Evolutionary conservation across 495 filamentous ascomycete genomes (phyloP).

Genomic region (Penicillium samsonianum): DNA sequence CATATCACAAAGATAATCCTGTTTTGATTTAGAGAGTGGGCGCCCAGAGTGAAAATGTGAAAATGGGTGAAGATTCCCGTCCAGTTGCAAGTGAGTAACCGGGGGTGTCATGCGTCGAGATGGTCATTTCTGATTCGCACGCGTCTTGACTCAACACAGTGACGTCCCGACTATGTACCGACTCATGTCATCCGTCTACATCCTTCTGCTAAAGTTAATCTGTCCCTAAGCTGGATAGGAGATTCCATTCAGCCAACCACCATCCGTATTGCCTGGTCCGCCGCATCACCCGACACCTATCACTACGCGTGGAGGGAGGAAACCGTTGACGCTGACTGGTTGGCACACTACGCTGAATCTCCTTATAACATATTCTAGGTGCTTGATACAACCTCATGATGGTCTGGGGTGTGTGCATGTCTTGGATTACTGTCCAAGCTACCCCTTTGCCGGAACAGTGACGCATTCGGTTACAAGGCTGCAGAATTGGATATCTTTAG

Average conservation of each 20-base stretch:
- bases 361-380: not conserved
- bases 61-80: constrained; percentile 17
- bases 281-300: constrained; percentile 33
- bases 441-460: not conserved
- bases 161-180: constrained; percentile 11
- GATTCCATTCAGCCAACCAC: constrained; percentile 16
- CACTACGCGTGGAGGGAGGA: constrained; percentile 21
- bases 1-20: constrained; percentile 15
- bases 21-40: constrained; percentile 10
- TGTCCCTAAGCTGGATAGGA: not conserved
- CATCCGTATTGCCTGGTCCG: not conserved
- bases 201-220: not conserved
- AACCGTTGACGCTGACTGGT: constrained; percentile 19
- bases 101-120: constrained; percentile 26
- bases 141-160: constrained; percentile 19
- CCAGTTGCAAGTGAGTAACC: constrained; percentile 26
- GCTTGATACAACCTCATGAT: constrained; percentile 4
- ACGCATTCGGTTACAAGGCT: constrained; percentile 1
- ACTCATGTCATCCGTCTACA: constrained; percentile 6
- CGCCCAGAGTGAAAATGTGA: constrained; percentile 6
- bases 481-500: constrained; percentile 10
- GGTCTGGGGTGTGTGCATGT: constrained; percentile 5
- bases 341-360: constrained; percentile 8
- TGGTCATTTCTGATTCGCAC: constrained; percentile 28
- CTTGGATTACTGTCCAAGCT: constrained; percentile 11